Conservation (phyloP, 352 stramenopile genomes). For the Globisporangium polare region DNA sequence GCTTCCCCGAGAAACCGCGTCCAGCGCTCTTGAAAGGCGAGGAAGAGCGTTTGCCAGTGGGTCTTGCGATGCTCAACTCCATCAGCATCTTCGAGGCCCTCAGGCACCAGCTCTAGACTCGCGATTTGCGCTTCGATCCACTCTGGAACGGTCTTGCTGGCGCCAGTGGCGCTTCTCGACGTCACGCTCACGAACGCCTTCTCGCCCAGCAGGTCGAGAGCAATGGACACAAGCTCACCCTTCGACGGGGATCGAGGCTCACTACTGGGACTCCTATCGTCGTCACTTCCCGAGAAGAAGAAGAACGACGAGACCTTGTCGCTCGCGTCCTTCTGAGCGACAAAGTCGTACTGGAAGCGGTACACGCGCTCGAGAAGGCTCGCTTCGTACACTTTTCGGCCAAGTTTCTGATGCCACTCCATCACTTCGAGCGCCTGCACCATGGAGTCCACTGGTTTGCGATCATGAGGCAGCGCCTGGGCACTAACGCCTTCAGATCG, state of each 20-base stretch:
- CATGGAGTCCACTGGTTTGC: slow-evolving; percentile 13
- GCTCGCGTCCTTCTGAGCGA: slow-evolving; percentile 16
- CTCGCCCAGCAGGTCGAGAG: slow-evolving; percentile 8
- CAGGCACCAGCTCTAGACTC: background rate
- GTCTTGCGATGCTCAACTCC: background rate
- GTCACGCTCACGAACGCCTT: slow-evolving; percentile 2
- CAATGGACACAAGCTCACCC: background rate
- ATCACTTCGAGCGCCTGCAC: slow-evolving; percentile 23
- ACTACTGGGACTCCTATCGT: background rate
- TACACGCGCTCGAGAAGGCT: slow-evolving; percentile 38
- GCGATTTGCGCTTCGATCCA: slow-evolving; percentile 29
- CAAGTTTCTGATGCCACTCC: slow-evolving; percentile 35
- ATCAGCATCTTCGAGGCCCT: background rate
- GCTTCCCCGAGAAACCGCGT: slow-evolving; percentile 18
- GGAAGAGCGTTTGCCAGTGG: slow-evolving; percentile 14
- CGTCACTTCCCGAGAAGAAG: slow-evolving; percentile 21
- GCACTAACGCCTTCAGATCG: background rate
- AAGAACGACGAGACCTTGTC: slow-evolving; percentile 27
- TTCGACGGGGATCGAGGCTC: background rate
- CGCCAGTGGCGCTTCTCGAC: background rate
- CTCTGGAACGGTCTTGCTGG: slow-evolving; percentile 26
- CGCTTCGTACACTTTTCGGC: slow-evolving; percentile 35
- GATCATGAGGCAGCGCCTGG: background rate
- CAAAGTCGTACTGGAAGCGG: slow-evolving; percentile 40
- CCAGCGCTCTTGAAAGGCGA: slow-evolving; percentile 29